These are phyloP conservation scores for Pichia deserticola DNA, from an alignment of 805 yeast genomes.

Conservation along the genomic window DNA sequence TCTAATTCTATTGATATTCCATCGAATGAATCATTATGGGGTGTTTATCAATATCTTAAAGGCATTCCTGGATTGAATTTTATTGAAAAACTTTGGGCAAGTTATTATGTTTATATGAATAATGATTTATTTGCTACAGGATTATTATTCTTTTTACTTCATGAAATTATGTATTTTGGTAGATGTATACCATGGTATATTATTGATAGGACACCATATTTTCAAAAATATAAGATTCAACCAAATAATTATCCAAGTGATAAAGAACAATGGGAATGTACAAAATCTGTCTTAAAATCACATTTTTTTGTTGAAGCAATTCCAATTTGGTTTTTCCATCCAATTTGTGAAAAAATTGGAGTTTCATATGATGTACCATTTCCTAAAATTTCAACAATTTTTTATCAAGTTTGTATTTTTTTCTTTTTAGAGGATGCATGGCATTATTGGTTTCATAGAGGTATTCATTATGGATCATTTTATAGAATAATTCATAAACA, in stretches of 20 bases:
- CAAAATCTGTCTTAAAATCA: conserved; percentile 72
- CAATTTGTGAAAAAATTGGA: conserved; percentile 76
- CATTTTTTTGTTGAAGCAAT: conserved; percentile 92
- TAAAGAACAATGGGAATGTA: conserved; percentile 88
- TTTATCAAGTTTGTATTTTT: conserved; percentile 63
- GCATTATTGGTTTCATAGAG: conserved; percentile 96
- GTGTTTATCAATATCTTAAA: conserved; percentile 20
- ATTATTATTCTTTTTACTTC: conserved; percentile 68
- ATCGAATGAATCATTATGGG: conserved; percentile 18
- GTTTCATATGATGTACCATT: conserved; percentile 78
- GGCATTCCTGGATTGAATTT: conserved; percentile 30
- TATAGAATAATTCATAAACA: conserved; percentile 94
- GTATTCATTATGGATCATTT: conserved; percentile 80
- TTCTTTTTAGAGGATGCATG: conserved; percentile 87
- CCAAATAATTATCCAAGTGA: conserved; percentile 72
- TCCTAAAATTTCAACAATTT: conserved; percentile 57
- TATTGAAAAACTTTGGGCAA: conserved; percentile 74
- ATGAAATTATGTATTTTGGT: conserved; percentile 86
- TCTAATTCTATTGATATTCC: conserved; percentile 17
- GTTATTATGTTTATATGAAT: conserved; percentile 76
- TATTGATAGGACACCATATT: conserved; percentile 78
- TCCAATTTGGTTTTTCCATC: conserved; percentile 97
- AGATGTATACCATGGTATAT: conserved; percentile 90
- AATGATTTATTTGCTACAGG: conserved; percentile 94
- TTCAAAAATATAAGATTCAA: conserved; percentile 84